A percentile compares a stretch with the other conserved stretches of the same genome.
phyloP scores from a whole-genome alignment of 257 asterid genomes.

The Nicotiana otophora region DNA sequence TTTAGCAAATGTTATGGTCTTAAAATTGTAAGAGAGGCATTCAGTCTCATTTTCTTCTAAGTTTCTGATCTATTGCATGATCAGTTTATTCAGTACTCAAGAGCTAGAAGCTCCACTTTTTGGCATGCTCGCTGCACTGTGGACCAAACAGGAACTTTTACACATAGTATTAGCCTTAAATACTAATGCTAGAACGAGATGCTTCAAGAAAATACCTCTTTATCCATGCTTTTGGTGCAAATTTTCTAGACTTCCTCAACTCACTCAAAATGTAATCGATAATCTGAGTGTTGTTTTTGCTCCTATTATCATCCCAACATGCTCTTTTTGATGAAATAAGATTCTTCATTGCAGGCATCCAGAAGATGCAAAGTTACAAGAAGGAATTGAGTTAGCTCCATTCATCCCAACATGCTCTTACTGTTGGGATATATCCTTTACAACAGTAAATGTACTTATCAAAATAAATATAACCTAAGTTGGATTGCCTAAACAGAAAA shows the following conservation, averaged over 20 bases:
- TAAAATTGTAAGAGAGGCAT: background rate
- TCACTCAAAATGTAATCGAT: background rate
- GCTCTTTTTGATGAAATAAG: background rate
- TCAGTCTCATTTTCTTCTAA: background rate
- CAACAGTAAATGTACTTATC: background rate
- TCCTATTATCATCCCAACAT: background rate
- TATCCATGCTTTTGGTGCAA: background rate
- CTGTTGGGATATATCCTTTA: background rate
- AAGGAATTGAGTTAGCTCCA: too few relatives aligned
- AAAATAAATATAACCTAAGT: background rate
- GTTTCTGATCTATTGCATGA: background rate
- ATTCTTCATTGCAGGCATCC: too few relatives aligned
- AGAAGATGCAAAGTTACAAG: too few relatives aligned
- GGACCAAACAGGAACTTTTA: background rate
- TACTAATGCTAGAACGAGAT: background rate
- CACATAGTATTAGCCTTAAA: background rate
- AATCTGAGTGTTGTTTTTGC: background rate
- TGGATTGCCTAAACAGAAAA: background rate
- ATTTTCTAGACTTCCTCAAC: background rate
- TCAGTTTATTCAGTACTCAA: background rate
- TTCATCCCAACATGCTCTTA: background rate
- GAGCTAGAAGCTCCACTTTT: background rate
- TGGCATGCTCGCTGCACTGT: background rate
- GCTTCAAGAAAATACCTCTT: background rate
- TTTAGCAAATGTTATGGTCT: background rate